phyloP scores from a whole-genome alignment of 768 basidiomycete genomes.

The Paxillus rubicundulus region DNA sequence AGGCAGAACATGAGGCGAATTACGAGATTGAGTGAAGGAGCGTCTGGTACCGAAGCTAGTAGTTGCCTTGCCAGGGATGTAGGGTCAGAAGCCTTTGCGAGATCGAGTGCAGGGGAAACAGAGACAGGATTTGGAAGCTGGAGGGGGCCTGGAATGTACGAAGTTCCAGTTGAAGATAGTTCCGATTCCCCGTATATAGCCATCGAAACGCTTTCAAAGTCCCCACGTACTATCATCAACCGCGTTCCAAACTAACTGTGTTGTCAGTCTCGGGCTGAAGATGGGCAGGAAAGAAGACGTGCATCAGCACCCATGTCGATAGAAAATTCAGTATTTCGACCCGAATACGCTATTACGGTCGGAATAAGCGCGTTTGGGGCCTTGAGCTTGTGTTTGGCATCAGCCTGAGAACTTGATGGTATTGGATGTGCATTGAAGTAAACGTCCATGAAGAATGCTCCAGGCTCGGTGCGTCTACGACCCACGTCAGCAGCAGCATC shows the following conservation, averaged over 20 bases:
- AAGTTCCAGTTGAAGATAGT: slow-evolving; percentile 28
- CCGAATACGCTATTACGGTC: slow-evolving; percentile 68
- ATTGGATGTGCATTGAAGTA: slow-evolving; percentile 72
- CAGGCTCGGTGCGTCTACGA: slow-evolving; percentile 64
- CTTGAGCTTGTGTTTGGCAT: slow-evolving; percentile 56
- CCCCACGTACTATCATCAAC: slow-evolving; percentile 78
- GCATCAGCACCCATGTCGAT: slow-evolving; percentile 74
- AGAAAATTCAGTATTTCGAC: slow-evolving; percentile 60
- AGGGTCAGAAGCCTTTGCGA: slow-evolving; percentile 58
- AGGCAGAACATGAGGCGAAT: slow-evolving; percentile 76
- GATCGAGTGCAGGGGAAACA: slow-evolving; percentile 55
- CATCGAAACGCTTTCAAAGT: slow-evolving; percentile 59
- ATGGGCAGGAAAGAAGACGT: slow-evolving; percentile 19
- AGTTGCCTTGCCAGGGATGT: slow-evolving; percentile 60
- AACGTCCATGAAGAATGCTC: slow-evolving; percentile 69
- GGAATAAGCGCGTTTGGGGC: slow-evolving; percentile 71
- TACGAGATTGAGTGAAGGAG: slow-evolving; percentile 62
- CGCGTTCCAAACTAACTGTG: slow-evolving; percentile 62
- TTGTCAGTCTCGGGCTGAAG: slow-evolving; percentile 2
- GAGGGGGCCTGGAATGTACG: slow-evolving; percentile 44
- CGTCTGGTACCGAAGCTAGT: slow-evolving; percentile 56
- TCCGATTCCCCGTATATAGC: slow-evolving; percentile 54
- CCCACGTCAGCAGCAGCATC: not conserved
- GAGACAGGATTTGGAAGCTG: slow-evolving; percentile 34
- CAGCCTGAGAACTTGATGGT: slow-evolving; percentile 35